Evolutionary conservation across 495 filamentous ascomycete genomes (phyloP).

Genomic region (Xylaria longipes): DNA sequence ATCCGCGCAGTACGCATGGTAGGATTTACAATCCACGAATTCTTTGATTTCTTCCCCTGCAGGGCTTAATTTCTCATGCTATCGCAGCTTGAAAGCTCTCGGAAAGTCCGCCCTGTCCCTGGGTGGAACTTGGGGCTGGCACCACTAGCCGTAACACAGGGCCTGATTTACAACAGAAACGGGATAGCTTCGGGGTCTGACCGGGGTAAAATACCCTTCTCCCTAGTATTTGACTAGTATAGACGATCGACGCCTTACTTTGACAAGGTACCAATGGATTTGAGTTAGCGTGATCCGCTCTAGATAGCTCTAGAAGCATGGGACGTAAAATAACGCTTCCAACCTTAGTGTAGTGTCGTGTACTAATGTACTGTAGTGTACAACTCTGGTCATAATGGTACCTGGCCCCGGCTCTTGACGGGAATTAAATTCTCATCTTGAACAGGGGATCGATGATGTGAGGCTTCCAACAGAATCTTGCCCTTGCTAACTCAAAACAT

Average conservation of each 20-base stretch:
- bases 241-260: not conserved
- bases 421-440: slow-evolving; percentile 9
- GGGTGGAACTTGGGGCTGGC: not conserved
- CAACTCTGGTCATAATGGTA: no score
- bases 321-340: not conserved
- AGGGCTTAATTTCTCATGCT: not conserved
- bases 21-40: not conserved
- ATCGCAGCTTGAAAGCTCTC: not conserved
- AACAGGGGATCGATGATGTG: not conserved
- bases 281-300: not conserved
- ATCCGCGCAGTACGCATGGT: not conserved
- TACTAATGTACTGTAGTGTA: no score
- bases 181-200: not conserved
- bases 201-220: not conserved
- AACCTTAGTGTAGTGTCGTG: not conserved
- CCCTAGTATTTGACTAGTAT: not conserved
- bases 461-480: not conserved
- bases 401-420: slow-evolving; percentile 11
- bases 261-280: not conserved
- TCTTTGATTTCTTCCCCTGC: not conserved
- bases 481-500: not conserved
- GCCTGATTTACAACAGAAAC: not conserved
- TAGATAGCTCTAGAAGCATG: not conserved
- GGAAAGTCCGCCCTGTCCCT: not conserved
- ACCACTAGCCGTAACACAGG: not conserved